Conservation (phyloP, 2,329 filamentous ascomycete species). For the Beauveria bassiana region DNA sequence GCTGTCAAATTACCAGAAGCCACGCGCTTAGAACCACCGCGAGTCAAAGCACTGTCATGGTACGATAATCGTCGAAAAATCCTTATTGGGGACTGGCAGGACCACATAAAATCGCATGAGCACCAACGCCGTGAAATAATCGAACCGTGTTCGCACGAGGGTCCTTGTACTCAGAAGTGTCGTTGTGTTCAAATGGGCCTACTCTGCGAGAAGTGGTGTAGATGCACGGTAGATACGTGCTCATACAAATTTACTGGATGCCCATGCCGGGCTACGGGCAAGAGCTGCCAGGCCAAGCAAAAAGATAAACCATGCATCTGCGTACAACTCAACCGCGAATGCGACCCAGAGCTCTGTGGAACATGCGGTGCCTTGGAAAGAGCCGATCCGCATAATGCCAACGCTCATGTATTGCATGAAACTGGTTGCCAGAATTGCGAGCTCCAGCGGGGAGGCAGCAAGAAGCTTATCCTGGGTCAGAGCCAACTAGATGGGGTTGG, state of each 20-base stretch:
- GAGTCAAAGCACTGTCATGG: slow-evolving; percentile 41
- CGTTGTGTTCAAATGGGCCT: slow-evolving; percentile 53
- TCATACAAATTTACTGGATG: slow-evolving; percentile 60
- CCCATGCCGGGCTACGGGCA: slow-evolving; percentile 53
- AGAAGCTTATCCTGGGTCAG: slow-evolving; percentile 59
- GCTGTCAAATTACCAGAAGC: slow-evolving; percentile 19
- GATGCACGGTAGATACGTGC: slow-evolving; percentile 51
- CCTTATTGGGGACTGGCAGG: slow-evolving; percentile 47
- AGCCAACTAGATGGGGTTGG: slow-evolving; percentile 62
- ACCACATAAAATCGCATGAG: slow-evolving; percentile 46
- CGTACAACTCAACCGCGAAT: slow-evolving; percentile 65
- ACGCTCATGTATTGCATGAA: slow-evolving; percentile 47
- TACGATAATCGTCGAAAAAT: slow-evolving; percentile 50
- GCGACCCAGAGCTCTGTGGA: slow-evolving; percentile 67
- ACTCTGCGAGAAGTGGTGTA: slow-evolving; percentile 67
- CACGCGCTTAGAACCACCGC: slow-evolving; percentile 23
- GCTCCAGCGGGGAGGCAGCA: slow-evolving; percentile 60
- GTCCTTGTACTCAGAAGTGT: slow-evolving; percentile 57
- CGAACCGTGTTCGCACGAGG: slow-evolving; percentile 62
- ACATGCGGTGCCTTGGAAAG: slow-evolving; percentile 62
- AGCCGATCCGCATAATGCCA: slow-evolving; percentile 59
- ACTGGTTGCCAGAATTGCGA: slow-evolving; percentile 64
- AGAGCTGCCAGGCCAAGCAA: slow-evolving; percentile 48
- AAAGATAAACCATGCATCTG: slow-evolving; percentile 61
- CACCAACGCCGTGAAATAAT: slow-evolving; percentile 50